Conservation (phyloP, 352 stramenopile species). For the Globisporangium carolinianum region DNA sequence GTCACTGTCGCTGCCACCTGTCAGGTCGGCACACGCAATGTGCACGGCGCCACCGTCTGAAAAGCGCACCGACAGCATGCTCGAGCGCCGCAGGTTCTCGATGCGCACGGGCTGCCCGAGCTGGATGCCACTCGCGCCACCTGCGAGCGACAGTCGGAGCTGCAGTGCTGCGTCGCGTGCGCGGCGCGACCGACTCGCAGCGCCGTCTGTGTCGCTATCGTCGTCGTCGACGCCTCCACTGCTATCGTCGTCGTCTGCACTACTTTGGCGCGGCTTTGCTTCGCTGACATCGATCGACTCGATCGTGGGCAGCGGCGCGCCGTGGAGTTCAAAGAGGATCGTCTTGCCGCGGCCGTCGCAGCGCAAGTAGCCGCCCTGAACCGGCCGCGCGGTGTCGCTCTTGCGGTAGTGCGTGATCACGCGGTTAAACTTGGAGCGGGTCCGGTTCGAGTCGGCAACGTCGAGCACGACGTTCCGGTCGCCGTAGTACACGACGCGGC, state of each 20-base stretch:
- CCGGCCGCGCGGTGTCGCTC: constrained; percentile 33
- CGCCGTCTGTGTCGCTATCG: background rate
- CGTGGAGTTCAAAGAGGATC: constrained; percentile 70
- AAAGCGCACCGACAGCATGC: constrained; percentile 43
- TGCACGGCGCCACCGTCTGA: constrained; percentile 44
- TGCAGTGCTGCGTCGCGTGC: background rate
- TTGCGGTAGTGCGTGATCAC: constrained; percentile 79
- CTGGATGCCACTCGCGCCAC: constrained; percentile 18
- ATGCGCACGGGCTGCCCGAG: constrained; percentile 36
- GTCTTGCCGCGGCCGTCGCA: constrained; percentile 73
- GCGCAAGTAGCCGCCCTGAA: constrained; percentile 60
- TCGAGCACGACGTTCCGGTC: constrained; percentile 75
- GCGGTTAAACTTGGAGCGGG: constrained; percentile 79
- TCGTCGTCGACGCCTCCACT: constrained; percentile 1
- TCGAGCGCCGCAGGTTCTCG: constrained; percentile 35
- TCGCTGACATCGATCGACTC: constrained; percentile 43
- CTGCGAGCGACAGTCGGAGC: constrained; percentile 13
- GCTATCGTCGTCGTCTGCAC: constrained; percentile 7
- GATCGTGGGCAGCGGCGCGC: constrained; percentile 39
- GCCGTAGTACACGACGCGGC: constrained; percentile 73
- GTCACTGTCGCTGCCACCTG: constrained; percentile 10
- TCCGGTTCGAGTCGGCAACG: constrained; percentile 73
- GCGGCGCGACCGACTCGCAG: background rate
- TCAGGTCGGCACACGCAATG: constrained; percentile 40
- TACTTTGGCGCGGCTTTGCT: background rate